A percentile compares a stretch with the other conserved stretches of the same genome.
phyloP scores from a whole-genome alignment of 2,329 filamentous ascomycete species.

The Fusarium oxysporum region DNA sequence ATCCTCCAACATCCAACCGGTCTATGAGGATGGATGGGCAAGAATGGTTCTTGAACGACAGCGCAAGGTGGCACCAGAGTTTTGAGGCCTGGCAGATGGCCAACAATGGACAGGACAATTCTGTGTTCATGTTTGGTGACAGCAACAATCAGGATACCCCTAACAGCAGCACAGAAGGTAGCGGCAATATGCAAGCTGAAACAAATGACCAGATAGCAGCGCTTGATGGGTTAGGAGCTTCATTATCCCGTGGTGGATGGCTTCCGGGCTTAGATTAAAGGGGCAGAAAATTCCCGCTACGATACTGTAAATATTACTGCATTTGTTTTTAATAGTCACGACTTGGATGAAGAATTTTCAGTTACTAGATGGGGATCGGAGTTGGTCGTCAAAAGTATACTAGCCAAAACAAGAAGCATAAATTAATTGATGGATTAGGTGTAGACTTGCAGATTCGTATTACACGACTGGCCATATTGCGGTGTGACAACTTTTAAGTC shows the following conservation, averaged over 20 bases:
- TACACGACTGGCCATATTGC: neutral
- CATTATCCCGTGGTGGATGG: slow-evolving; percentile 51
- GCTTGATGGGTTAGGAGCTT: slow-evolving; percentile 50
- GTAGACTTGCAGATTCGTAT: neutral
- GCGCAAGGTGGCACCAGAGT: slow-evolving; percentile 68
- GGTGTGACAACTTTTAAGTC: neutral
- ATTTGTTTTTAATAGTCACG: neutral
- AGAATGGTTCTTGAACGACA: slow-evolving; percentile 69
- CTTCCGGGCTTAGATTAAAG: slow-evolving; percentile 51
- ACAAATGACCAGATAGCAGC: slow-evolving; percentile 40
- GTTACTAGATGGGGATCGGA: neutral
- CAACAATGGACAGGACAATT: slow-evolving; percentile 40
- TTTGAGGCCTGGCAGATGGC: slow-evolving; percentile 65
- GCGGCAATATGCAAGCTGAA: slow-evolving; percentile 31
- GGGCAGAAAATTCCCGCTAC: neutral
- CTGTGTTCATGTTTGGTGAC: slow-evolving; percentile 48
- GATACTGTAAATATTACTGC: slow-evolving; percentile 2
- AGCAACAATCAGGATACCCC: slow-evolving; percentile 35
- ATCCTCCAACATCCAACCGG: slow-evolving; percentile 29
- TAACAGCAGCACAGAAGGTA: slow-evolving; percentile 29
- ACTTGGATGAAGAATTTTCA: neutral
- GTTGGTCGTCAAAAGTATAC: slow-evolving; percentile 1
- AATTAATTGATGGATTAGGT: neutral
- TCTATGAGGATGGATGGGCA: slow-evolving; percentile 60
- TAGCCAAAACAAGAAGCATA: slow-evolving; percentile 5